A percentile compares a stretch with the other conserved stretches of the same genome.
These are phyloP conservation scores for Wallacemonas rigidus DNA, from an alignment of 208 protist species.

Conservation along the genomic window DNA sequence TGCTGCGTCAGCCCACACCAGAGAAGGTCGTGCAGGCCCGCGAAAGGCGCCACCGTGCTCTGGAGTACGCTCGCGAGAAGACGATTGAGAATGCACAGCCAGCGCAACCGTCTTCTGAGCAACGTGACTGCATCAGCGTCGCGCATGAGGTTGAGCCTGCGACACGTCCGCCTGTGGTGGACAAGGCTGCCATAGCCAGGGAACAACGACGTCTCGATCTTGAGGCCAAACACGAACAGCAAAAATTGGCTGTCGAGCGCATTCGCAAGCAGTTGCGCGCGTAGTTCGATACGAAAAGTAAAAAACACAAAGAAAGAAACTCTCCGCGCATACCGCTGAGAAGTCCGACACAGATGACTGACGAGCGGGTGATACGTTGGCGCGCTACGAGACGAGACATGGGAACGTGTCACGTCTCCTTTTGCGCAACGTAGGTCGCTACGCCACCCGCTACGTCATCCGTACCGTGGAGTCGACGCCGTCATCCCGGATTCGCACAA, in stretches of 20 bases:
- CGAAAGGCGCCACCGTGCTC: conserved; percentile 50
- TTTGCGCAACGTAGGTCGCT: too few relatives aligned
- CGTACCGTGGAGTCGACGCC: too few relatives aligned
- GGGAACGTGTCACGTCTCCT: too few relatives aligned
- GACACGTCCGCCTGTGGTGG: conserved; percentile 3
- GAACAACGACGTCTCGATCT: conserved; percentile 53
- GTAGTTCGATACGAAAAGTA: not conserved
- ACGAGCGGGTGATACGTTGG: too few relatives aligned
- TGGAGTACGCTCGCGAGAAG: conserved; percentile 55
- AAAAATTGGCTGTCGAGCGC: conserved; percentile 44
- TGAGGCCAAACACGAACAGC: conserved; percentile 53
- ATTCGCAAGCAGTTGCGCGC: conserved; percentile 54
- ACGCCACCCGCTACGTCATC: too few relatives aligned
- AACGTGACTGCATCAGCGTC: too few relatives aligned
- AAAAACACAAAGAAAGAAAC: too few relatives aligned
- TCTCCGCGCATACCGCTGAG: too few relatives aligned
- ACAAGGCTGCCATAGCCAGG: conserved; percentile 27
- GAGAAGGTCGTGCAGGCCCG: conserved; percentile 44
- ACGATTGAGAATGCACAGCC: conserved; percentile 2
- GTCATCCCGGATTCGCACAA: too few relatives aligned
- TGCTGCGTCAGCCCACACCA: conserved; percentile 32
- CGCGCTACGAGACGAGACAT: too few relatives aligned
- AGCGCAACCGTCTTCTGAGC: not conserved
- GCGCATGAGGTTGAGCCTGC: too few relatives aligned
- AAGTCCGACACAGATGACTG: too few relatives aligned